Percentiles rank a stretch among this genome's conserved stretches.
Evolutionary conservation across 768 basidiomycete genomes (phyloP).

Genomic region (Ramaria rubella): DNA sequence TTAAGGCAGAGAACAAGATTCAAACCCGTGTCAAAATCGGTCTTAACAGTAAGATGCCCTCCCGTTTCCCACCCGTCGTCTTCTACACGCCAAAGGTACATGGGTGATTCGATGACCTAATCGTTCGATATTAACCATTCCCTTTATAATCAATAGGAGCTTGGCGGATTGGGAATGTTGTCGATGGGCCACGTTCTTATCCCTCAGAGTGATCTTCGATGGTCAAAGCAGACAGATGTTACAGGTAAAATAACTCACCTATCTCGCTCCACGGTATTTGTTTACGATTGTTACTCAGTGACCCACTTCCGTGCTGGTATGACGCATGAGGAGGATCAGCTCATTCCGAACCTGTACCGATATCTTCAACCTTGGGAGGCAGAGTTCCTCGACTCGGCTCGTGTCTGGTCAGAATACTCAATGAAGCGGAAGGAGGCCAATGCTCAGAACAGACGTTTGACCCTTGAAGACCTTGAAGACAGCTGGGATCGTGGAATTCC

Average conservation of each 20-base stretch:
- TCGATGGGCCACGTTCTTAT: conserved; percentile 99
- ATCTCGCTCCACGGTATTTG: not conserved
- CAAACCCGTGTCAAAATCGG: conserved; percentile 99
- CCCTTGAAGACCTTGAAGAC: conserved; percentile 95
- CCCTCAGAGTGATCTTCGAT: conserved; percentile 93
- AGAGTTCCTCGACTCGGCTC: conserved; percentile 95
- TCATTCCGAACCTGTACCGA: conserved; percentile 96
- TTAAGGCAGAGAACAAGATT: conserved; percentile 99
- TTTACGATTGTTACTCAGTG: conserved; percentile 39
- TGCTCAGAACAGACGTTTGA: conserved; percentile 93
- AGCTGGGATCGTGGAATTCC: conserved; percentile 99
- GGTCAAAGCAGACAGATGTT: conserved; percentile 97
- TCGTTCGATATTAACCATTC: not conserved
- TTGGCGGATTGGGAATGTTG: conserved; percentile 97
- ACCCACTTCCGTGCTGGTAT: conserved; percentile 99
- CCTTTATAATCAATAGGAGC: conserved; percentile 44
- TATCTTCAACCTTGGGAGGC: conserved; percentile 97
- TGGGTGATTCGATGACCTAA: not conserved
- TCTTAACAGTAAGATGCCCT: conserved; percentile 99
- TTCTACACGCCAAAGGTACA: conserved; percentile 90
- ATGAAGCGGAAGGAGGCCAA: conserved; percentile 99
- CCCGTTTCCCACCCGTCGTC: conserved; percentile 93
- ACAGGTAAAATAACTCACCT: conserved; percentile 45
- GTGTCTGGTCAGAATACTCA: conserved; percentile 99
- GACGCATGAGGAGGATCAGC: conserved; percentile 90